Percentiles rank a stretch among this genome's conserved stretches.
Evolutionary conservation across 2,329 filamentous ascomycete species (phyloP).

Genomic region (Mycosphaerelloides madeirae): DNA sequence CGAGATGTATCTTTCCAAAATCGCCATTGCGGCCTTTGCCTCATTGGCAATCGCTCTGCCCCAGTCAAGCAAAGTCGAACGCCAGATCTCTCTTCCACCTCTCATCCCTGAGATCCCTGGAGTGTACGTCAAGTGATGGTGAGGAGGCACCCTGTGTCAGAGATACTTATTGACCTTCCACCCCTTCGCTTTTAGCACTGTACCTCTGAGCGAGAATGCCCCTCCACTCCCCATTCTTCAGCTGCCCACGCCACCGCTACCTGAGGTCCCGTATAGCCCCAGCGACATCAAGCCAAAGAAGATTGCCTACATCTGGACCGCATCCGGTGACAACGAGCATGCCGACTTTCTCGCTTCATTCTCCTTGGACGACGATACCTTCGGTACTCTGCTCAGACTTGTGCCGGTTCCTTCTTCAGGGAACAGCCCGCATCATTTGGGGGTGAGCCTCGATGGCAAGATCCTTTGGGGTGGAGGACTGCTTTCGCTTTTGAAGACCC

Average conservation of each 20-base stretch:
- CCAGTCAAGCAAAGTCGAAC: not conserved
- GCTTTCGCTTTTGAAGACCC: slow-evolving; percentile 13
- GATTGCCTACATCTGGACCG: slow-evolving; percentile 62
- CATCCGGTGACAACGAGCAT: slow-evolving; percentile 56
- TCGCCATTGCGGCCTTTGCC: slow-evolving; percentile 5
- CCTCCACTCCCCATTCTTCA: slow-evolving; percentile 57
- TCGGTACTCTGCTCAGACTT: slow-evolving; percentile 55
- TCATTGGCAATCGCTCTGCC: slow-evolving; percentile 4
- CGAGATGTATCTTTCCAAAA: slow-evolving; percentile 4
- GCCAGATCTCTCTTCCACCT: slow-evolving; percentile 30
- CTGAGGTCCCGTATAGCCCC: slow-evolving; percentile 47
- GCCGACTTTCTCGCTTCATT: slow-evolving; percentile 55
- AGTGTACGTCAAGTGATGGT: no score
- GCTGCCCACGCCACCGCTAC: slow-evolving; percentile 55
- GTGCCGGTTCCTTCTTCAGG: slow-evolving; percentile 57
- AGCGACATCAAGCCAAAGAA: slow-evolving; percentile 60
- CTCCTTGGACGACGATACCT: slow-evolving; percentile 59
- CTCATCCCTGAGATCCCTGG: slow-evolving; percentile 57
- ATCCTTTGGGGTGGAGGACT: slow-evolving; percentile 19
- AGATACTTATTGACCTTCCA: no score
- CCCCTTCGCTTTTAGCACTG: no score
- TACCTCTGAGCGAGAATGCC: slow-evolving; percentile 47
- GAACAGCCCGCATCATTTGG: slow-evolving; percentile 57
- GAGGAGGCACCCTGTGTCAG: no score
- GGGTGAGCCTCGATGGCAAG: slow-evolving; percentile 17